These are phyloP conservation scores for Coccinonectria pachysandricola DNA, from an alignment of 2,329 filamentous ascomycete species.

Conservation along the genomic window DNA sequence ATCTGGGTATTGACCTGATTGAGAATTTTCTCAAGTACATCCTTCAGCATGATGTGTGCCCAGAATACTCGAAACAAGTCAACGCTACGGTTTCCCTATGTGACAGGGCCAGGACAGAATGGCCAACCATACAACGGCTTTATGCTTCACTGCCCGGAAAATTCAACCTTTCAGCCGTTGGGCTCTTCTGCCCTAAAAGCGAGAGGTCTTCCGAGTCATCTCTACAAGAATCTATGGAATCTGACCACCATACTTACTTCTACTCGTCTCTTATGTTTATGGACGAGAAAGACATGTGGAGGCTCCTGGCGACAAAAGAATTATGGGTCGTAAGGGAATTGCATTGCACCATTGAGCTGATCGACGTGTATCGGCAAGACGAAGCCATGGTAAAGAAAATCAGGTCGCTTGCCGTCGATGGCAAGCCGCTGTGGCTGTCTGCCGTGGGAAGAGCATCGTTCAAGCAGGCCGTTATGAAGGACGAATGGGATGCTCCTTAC, in stretches of 20 bases:
- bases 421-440: constrained; percentile 23
- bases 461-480: constrained; percentile 34
- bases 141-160: constrained; percentile 53
- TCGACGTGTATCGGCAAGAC: constrained; percentile 36
- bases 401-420: constrained; percentile 26
- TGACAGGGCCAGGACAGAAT: constrained; percentile 53
- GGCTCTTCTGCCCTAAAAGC: constrained; percentile 52
- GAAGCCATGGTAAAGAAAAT: constrained; percentile 33
- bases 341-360: constrained; percentile 51
- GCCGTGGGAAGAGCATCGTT: constrained; percentile 36
- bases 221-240: constrained; percentile 13
- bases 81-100: constrained; percentile 56
- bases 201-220: no score
- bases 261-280: constrained; percentile 34
- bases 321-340: constrained; percentile 32
- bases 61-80: constrained; percentile 64
- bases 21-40: constrained; percentile 86
- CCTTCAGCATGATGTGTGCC: constrained; percentile 73
- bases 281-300: constrained; percentile 22
- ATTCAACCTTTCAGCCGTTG: constrained; percentile 70
- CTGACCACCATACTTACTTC: constrained; percentile 31
- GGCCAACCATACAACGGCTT: constrained; percentile 47
- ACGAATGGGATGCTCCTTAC: constrained; percentile 33
- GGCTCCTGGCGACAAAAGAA: constrained; percentile 12
- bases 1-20: constrained; percentile 54